Percentiles rank a stretch among this genome's conserved stretches.
Conservation (phyloP, 306 rosid genomes). For the apple (Malus domestica) region ASM211411v1 NC_041802.1:7552001-7552500, state of each 20-base stretch:
- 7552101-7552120: slow-evolving; percentile 14
- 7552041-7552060: slow-evolving; percentile 57
- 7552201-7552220: slow-evolving; percentile 51
- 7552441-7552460: slow-evolving; percentile 45
- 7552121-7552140: slow-evolving; percentile 19
- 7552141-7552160: slow-evolving; percentile 43
- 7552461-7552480: slow-evolving; percentile 66
- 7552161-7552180: slow-evolving; percentile 55
- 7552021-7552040: slow-evolving; percentile 55
- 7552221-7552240: slow-evolving; percentile 45
- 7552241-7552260: slow-evolving; percentile 24
- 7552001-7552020: slow-evolving; percentile 43
- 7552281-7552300: slow-evolving; percentile 44
- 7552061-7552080: slow-evolving; percentile 59
- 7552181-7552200: slow-evolving; percentile 32
- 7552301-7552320: slow-evolving; percentile 49
- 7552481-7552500: slow-evolving; percentile 68
- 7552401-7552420: slow-evolving; percentile 45
- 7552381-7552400: slow-evolving; percentile 35
- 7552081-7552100: slow-evolving; percentile 65
- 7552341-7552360: slow-evolving; percentile 52
- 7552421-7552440: slow-evolving; percentile 48
- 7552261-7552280: slow-evolving; percentile 22
- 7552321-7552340: slow-evolving; percentile 50
- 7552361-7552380: slow-evolving; percentile 51